These are phyloP conservation scores for Flaveria linearis DNA, from an alignment of 129 eudicot species.

Conservation along the genomic window DNA sequence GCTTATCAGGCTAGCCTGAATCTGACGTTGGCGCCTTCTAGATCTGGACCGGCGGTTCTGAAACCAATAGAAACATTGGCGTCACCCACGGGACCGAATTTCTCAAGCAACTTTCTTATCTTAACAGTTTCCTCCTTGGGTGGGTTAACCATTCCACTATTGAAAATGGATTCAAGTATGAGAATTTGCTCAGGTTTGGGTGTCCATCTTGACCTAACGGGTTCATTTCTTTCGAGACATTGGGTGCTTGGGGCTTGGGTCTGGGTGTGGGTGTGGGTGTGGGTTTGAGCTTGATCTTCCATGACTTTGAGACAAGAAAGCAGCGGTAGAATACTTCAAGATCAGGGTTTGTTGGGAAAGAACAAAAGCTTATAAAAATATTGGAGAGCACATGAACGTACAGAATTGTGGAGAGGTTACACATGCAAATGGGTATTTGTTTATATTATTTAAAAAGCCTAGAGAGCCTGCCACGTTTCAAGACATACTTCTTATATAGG, in stretches of 20 bases:
- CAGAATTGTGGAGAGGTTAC: slow-evolving; percentile 33
- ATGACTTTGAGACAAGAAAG: slow-evolving; percentile 34
- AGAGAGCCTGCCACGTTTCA: slow-evolving; percentile 42
- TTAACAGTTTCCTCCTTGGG: slow-evolving; percentile 83
- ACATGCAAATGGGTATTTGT: slow-evolving; percentile 44
- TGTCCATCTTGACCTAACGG: slow-evolving; percentile 88
- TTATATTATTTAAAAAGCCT: slow-evolving; percentile 39
- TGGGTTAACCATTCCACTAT: slow-evolving; percentile 95
- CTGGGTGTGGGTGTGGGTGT: slow-evolving; percentile 25
- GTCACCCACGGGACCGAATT: slow-evolving; percentile 83
- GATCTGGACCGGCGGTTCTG: slow-evolving; percentile 93
- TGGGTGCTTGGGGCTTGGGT: slow-evolving; percentile 33
- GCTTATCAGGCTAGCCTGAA: slow-evolving; percentile 57
- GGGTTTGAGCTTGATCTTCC: slow-evolving; percentile 42
- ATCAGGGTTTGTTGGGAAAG: slow-evolving; percentile 43
- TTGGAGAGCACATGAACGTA: slow-evolving; percentile 43
- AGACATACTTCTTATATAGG: slow-evolving; percentile 23
- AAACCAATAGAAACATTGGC: slow-evolving; percentile 96
- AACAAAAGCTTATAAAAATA: slow-evolving; percentile 25
- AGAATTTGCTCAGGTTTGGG: slow-evolving; percentile 95
- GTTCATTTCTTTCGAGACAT: slow-evolving; percentile 49
- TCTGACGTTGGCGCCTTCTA: slow-evolving; percentile 81
- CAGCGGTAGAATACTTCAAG: slow-evolving; percentile 36
- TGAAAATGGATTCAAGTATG: slow-evolving; percentile 87
- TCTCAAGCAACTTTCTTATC: slow-evolving; percentile 73